A percentile compares a stretch with the other conserved stretches of the same genome.
Conservation (phyloP, 257 asterid species). For the Catharanthus roseus region DNA sequence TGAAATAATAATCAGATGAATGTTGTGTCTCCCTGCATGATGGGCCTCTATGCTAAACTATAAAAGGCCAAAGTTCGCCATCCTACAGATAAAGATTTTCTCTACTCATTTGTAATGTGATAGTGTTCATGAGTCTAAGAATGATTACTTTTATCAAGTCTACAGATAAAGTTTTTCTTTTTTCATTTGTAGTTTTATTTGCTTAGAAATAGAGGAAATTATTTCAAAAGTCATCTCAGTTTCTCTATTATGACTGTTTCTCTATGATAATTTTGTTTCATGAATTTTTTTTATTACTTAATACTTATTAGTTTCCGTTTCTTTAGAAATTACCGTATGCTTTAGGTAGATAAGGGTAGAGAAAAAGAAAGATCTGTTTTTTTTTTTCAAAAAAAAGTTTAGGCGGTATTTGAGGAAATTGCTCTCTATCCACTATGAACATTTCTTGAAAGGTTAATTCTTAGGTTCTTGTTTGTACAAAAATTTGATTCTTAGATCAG, state of each 20-base stretch:
- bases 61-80: too few species aligned
- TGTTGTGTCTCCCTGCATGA: too few species aligned
- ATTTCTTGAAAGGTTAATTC: background rate
- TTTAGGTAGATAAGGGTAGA: background rate
- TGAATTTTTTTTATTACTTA: background rate
- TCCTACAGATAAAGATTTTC: too few species aligned
- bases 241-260: background rate
- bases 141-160: too few species aligned
- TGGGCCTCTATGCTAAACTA: too few species aligned
- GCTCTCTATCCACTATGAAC: background rate
- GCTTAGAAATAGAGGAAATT: too few species aligned
- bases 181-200: too few species aligned
- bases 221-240: background rate
- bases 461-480: background rate
- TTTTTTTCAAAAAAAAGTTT: background rate
- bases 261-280: too few species aligned
- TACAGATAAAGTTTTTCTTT: too few species aligned
- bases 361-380: background rate
- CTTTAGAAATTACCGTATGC: background rate
- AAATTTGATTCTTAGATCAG: conserved; percentile 8
- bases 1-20: too few species aligned
- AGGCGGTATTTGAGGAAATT: conserved; percentile 1
- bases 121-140: too few species aligned
- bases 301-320: background rate
- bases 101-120: too few species aligned